Evolutionary conservation across 768 basidiomycete genomes (phyloP), one percentile per base, ranked within the genome.

Genomic region (Neoboletus brunneissimus): DNA sequence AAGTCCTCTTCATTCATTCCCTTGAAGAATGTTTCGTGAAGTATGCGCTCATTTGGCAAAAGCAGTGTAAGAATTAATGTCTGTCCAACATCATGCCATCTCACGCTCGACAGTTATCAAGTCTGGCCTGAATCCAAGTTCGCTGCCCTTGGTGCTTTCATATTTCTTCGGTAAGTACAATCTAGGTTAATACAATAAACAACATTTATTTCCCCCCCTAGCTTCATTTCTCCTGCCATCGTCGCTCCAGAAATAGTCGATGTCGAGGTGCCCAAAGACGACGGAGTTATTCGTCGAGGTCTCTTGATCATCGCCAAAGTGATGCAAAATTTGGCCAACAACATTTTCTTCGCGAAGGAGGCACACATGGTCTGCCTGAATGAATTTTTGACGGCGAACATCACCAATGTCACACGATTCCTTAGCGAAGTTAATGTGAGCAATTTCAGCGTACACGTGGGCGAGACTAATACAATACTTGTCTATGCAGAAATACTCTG

Each of bases 291-390:
- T 51, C 86, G 90, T 18, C 84, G 89, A 41, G 93, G 91, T 18
- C 76, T 96, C 15, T 87, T 91, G 79, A 76, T 90, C 46, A 88
- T 97, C 59, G 90, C 92, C 43, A 97, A 95, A 74, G 86, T 95
- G 54, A 86, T 97, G 45, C 94, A 96, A 72, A 94, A 92, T 65
- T 73, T 97, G 31, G 94, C 94, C 20, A 98, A 97, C 73, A 96
- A 97, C 63, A 88, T 95, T 48, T 85, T 91, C 65, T 96, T 96
- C 62, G 91, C 89, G 12, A 94, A 94, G 70, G 94, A 96, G 64
- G 82, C 85, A 4, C 86, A 92, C 64, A 93, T 94, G 90, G 83
- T 83, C 29, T 77, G 81, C 34, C 70, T 95, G 55, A 95, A 95
- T 68, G 77, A 80, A 13, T 94, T 94, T 73, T 72, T 92, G 29